Base-by-base conservation (phyloP, 2,329 filamentous ascomycete species). In the Pseudocercospora fuligena region DNA sequence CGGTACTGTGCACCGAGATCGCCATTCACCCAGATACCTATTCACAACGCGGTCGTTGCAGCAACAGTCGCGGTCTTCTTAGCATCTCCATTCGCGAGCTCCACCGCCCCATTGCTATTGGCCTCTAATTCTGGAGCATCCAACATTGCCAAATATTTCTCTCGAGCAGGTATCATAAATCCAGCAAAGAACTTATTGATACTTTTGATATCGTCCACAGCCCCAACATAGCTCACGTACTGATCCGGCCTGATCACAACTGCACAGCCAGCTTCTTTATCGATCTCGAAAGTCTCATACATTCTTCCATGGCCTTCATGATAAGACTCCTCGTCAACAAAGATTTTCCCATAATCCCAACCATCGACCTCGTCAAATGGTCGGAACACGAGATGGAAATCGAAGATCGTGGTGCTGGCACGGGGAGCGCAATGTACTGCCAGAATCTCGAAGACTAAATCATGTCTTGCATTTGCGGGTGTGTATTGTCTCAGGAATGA, bases 161-260 rank as follows among this genome's bases (percentile, higher is more conserved):
- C 21, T n/a, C 25, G 21, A 21, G 49, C 21, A 25, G 49, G 25
- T 7, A 54, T 46, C 63, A 65, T 65, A 23, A 65, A 65, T 12
- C 57, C 57, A 33, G n/a, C 63, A 49, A 65, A 65, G 23, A 65
- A 65, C 29, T 33, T 27, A 21, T 61, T 33, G 46, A 65, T 31
- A 14, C 14, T n/a, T 29, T 65, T 47, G 19, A 51, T 74, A 65
- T 74, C 73, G 36, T 80, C 77, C 56, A 81, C 29, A 29, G 76
- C 75, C 5, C 80, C 80, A 21, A 85, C 71, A 60, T 74, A 79
- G 0, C 79, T 83, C 33, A 90, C 85, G 75, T 91, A 88, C 73
- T 89, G 87, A 78, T 92, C 90, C 1, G 89, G 90, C 49, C 90
- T 77, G 3, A 88, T 76, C 1, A 88, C 78, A 0, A 89, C 85